Evolutionary conservation across 2,329 filamentous ascomycete species (phyloP).

Genomic region (Ilyonectria sp.): DNA sequence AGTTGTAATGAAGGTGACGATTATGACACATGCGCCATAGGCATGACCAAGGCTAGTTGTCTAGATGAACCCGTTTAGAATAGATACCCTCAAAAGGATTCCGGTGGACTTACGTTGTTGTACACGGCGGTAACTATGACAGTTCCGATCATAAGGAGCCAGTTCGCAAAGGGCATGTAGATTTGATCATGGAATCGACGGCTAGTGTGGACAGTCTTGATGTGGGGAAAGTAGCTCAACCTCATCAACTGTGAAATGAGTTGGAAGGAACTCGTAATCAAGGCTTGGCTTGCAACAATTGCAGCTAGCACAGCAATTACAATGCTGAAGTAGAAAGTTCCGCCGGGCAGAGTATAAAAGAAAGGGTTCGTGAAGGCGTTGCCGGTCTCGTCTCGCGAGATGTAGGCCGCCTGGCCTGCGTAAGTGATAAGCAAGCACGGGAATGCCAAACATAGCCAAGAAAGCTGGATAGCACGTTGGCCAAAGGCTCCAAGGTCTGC

Average conservation of each 20-base stretch:
- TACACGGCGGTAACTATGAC: slow-evolving; percentile 83
- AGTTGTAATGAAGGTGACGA: slow-evolving; percentile 84
- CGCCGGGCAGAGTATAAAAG: slow-evolving; percentile 78
- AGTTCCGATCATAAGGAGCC: slow-evolving; percentile 82
- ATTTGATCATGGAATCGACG: slow-evolving; percentile 80
- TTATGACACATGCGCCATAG: slow-evolving; percentile 85
- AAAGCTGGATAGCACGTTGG: slow-evolving; percentile 78
- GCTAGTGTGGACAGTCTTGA: slow-evolving; percentile 81
- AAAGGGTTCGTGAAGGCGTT: slow-evolving; percentile 74
- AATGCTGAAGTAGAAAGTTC: slow-evolving; percentile 77
- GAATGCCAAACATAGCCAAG: slow-evolving; percentile 78
- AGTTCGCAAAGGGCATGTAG: slow-evolving; percentile 83
- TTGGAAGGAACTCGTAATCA: slow-evolving; percentile 84
- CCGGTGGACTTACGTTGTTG: slow-evolving; percentile 68
- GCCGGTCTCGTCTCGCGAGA: slow-evolving; percentile 68
- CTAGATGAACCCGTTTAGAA: slow-evolving; percentile 50
- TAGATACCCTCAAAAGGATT: not conserved
- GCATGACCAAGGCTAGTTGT: slow-evolving; percentile 80
- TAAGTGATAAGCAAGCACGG: slow-evolving; percentile 78
- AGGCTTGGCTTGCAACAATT: slow-evolving; percentile 83
- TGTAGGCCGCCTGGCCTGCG: slow-evolving; percentile 82
- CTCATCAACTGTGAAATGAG: slow-evolving; percentile 80
- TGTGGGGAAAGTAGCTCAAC: slow-evolving; percentile 80
- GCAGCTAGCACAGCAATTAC: slow-evolving; percentile 79
- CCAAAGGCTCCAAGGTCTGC: slow-evolving; percentile 84